These are phyloP conservation scores for Neurospora intermedia DNA, from an alignment of 495 filamentous ascomycete species.

Conservation along the genomic window DNA sequence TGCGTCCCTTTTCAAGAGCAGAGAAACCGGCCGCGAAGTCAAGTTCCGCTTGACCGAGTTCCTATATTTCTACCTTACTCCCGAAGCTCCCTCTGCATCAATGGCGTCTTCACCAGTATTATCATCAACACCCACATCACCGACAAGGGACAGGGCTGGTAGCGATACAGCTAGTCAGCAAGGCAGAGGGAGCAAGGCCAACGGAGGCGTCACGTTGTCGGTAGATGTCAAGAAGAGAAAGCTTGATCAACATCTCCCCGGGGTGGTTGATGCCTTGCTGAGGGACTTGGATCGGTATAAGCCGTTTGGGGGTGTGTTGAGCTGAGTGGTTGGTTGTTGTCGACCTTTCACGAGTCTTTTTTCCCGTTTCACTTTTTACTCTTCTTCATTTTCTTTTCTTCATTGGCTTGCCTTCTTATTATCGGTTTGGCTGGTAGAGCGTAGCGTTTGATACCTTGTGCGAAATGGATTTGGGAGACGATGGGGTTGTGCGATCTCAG, in stretches of 20 bases:
- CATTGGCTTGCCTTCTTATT: conserved; percentile 5
- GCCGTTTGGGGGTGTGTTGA: conserved; percentile 47
- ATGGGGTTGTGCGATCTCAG: not conserved
- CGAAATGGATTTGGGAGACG: not conserved
- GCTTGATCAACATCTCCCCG: conserved; percentile 64
- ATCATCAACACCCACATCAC: conserved; percentile 18
- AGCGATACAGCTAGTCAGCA: conserved; percentile 14
- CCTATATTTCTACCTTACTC: conserved; percentile 96
- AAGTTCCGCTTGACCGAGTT: conserved; percentile 92
- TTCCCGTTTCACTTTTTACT: not conserved
- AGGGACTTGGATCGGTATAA: conserved; percentile 79
- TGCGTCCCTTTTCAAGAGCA: conserved; percentile 84
- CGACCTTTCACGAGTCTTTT: not conserved
- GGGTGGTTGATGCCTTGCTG: conserved; percentile 84
- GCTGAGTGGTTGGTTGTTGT: conserved; percentile 10
- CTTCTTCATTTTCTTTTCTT: conserved; percentile 1
- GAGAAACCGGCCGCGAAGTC: conserved; percentile 71
- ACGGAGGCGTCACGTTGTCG: conserved; percentile 41
- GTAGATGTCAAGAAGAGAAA: conserved; percentile 83
- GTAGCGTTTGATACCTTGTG: not conserved
- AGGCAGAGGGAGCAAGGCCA: conserved; percentile 5
- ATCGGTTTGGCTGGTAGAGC: not conserved
- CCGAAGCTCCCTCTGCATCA: conserved; percentile 58
- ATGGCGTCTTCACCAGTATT: conserved; percentile 20
- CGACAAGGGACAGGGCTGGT: conserved; percentile 27